Evolutionary conservation across 306 rosid genomes (phyloP), one percentile per base, ranked within the genome.

Genomic region (Alnus glutinosa): DNA sequence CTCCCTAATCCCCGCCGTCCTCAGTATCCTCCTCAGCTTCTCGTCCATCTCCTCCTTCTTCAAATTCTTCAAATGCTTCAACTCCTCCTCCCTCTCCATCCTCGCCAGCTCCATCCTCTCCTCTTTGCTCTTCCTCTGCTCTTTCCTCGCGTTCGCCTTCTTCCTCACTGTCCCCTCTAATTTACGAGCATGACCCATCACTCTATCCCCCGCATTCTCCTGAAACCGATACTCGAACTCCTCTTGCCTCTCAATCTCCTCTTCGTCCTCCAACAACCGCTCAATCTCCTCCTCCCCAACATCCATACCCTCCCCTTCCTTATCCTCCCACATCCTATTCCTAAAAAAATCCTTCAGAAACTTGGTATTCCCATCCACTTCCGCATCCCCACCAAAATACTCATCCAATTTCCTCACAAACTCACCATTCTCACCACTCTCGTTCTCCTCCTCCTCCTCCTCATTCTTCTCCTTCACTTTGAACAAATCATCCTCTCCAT

Each of bases 41-140:
- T 93, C 96, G 12, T 83, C 85, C 57, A 91, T 94, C 85, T 95
- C 98, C 80, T 95, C 91, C 89, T 90, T 93, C 90, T 93, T 95
- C 89, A 91, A 82, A 87, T 95, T 95, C 81, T 93, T 95, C 70
- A 93, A 80, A 82, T 84, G 94, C 69, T 91, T 93, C 89, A 95
- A 78, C 79, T 95, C 99, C 88, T 91, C 98, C 84, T 93, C 94
- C 89, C 94, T 89, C 89, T 91, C 98, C 78, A 86, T 79, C 85
- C 83, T 89, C 8, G 89, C 93, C 73, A 86, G 83, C 85, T 89
- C 97, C 92, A 87, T 88, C 79, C 97, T 91, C 87, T 95, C 97
- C 77, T 95, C 96, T 86, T 93, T 95, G 74, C 84, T 89, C 88
- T 89, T 91, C 78, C 99, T 84, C 87, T 91, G 97, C 82, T 92